A percentile compares a stretch with the other conserved stretches of the same genome.
Evolutionary conservation across 257 asterid species (phyloP).

Genomic region (Ajuga chamaepitys): DNA sequence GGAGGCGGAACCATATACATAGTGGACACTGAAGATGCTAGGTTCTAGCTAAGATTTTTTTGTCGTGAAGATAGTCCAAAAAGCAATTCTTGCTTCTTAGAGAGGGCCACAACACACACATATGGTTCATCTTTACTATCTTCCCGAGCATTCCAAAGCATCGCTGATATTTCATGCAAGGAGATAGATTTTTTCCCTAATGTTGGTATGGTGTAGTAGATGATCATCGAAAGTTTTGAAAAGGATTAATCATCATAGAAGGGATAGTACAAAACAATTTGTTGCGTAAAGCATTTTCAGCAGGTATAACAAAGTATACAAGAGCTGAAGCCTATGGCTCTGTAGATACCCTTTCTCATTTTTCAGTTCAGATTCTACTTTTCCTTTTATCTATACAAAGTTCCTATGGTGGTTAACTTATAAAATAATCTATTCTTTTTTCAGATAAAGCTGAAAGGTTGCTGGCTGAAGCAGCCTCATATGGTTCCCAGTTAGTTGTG

Average conservation of each 20-base stretch:
- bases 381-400: background rate
- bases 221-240: background rate
- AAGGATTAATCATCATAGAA: background rate
- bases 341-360: background rate
- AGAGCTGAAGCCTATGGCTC: background rate
- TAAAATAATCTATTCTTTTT: background rate
- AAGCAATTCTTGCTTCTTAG: background rate
- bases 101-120: too few relatives aligned
- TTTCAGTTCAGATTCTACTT: background rate
- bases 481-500: constrained; percentile 83
- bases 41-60: background rate
- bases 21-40: background rate
- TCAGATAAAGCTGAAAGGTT: constrained; percentile 94
- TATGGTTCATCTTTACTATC: too few relatives aligned
- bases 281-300: background rate
- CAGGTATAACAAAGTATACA: background rate
- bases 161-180: too few relatives aligned
- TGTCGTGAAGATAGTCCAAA: background rate
- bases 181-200: too few relatives aligned
- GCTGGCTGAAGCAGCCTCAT: constrained; percentile 89
- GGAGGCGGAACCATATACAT: background rate
- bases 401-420: background rate
- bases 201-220: background rate
- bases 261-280: background rate
- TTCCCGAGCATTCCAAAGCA: too few relatives aligned